phyloP scores from a whole-genome alignment of 176 grass and related monocot species.

The Avena eriantha region DNA sequence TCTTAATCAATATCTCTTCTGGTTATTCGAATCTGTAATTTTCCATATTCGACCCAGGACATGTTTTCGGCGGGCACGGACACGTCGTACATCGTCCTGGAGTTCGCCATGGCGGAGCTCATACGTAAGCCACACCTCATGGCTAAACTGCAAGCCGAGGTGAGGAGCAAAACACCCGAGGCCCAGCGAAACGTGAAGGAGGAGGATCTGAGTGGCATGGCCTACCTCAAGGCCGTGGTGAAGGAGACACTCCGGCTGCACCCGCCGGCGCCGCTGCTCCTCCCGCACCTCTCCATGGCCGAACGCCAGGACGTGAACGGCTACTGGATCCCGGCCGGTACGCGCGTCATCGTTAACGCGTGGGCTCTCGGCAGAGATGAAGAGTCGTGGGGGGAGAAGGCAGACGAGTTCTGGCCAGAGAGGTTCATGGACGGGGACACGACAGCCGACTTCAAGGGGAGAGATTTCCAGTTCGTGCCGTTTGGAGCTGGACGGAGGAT shows the following conservation, averaged over 20 bases:
- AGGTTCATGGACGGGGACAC: neutral
- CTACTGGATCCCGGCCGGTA: neutral
- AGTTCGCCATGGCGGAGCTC: no score
- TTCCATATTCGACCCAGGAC: neutral
- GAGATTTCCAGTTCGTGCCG: neutral
- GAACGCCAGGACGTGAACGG: neutral
- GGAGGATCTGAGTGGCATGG: neutral
- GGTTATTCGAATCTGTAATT: no score
- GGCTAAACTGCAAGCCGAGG: neutral
- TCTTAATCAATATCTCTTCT: no score
- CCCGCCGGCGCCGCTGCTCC: neutral
- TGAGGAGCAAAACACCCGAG: neutral
- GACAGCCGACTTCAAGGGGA: neutral
- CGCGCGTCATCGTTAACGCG: neutral
- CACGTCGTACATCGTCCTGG: no score
- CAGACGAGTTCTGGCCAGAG: neutral
- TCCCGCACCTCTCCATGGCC: neutral
- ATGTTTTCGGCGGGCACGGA: no score
- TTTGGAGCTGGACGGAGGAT: neutral
- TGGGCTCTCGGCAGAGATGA: neutral
- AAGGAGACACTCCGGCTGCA: neutral
- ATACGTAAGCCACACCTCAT: neutral
- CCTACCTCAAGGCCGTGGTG: neutral
- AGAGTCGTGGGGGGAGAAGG: neutral
- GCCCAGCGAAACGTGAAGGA: neutral